These are phyloP conservation scores for Lactifluus piperatus DNA, from an alignment of 768 basidiomycete species.

Conservation along the genomic window DNA sequence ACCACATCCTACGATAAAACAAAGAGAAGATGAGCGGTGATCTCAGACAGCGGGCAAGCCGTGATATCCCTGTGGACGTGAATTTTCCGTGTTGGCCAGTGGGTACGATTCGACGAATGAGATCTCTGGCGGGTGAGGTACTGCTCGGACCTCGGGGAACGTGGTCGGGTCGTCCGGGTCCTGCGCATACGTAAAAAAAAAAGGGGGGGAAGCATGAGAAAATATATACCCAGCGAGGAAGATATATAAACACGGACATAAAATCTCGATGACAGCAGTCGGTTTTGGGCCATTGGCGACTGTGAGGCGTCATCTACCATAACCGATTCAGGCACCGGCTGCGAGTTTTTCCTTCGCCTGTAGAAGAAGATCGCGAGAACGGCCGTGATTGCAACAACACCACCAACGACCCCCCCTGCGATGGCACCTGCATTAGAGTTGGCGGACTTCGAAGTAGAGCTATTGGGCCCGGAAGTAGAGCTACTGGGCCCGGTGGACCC, in stretches of 20 bases:
- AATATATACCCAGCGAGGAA: no score
- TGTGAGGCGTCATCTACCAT: background rate
- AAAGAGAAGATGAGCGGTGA: background rate
- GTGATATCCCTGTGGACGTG: no score
- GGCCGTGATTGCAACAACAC: background rate
- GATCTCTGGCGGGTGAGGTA: no score
- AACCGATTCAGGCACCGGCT: background rate
- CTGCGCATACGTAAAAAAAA: no score
- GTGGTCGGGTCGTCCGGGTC: no score
- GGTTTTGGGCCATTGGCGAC: background rate
- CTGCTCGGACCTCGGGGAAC: no score
- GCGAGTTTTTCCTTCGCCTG: background rate
- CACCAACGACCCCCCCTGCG: conserved; percentile 1
- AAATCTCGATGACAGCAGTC: background rate
- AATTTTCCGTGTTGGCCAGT: background rate
- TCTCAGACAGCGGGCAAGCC: background rate
- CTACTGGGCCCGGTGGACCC: no score
- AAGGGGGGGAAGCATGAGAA: no score
- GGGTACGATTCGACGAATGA: background rate
- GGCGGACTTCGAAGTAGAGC: no score
- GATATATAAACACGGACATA: no score
- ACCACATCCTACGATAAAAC: background rate
- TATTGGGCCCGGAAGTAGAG: background rate
- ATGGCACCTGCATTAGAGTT: background rate
- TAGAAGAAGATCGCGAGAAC: background rate